Percentiles rank a stretch among this genome's conserved stretches.
These are phyloP conservation scores for Mycosarcoma maydis DNA, from an alignment of 1,284 basidiomycete genomes.

Conservation along the genomic window DNA sequence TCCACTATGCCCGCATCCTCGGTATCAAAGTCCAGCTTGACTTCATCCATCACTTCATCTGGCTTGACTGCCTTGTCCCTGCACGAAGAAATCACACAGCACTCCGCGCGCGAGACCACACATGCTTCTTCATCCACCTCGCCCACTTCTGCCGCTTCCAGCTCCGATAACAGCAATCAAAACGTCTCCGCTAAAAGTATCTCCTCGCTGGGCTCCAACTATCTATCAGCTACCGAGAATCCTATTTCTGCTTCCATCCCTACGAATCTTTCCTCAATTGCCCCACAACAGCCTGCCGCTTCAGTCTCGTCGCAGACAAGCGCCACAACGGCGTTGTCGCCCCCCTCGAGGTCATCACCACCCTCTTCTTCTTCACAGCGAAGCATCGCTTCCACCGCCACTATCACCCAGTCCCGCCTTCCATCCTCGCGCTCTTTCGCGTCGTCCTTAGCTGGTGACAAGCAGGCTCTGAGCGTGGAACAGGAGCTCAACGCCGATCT, in stretches of 20 bases:
- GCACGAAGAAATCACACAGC: constrained; percentile 14
- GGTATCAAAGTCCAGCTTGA: not conserved
- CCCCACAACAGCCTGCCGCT: not conserved
- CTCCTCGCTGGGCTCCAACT: constrained; percentile 22
- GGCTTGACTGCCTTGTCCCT: constrained; percentile 19
- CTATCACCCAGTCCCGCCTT: constrained; percentile 30
- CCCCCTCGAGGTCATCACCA: constrained; percentile 1
- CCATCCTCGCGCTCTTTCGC: constrained; percentile 22
- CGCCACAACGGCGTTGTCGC: not conserved
- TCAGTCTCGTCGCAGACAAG: not conserved
- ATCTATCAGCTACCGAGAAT: constrained; percentile 25
- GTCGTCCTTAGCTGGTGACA: constrained; percentile 9
- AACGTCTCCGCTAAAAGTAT: constrained; percentile 8
- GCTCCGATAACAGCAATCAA: constrained; percentile 1
- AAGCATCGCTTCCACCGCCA: constrained; percentile 34
- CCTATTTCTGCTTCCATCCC: constrained; percentile 7
- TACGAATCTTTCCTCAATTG: not conserved
- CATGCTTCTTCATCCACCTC: constrained; percentile 3
- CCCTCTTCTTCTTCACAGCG: constrained; percentile 28
- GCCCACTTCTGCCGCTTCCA: constrained; percentile 4
- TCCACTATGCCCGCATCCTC: not conserved
- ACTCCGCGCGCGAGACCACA: not conserved
- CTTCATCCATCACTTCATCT: constrained; percentile 25
- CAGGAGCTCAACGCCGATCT: constrained; percentile 36
- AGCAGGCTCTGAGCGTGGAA: constrained; percentile 38